A percentile compares a stretch with the other conserved stretches of the same genome.
phyloP scores from a whole-genome alignment of 2,329 filamentous ascomycete genomes.

The Xylaria arbuscula region DNA sequence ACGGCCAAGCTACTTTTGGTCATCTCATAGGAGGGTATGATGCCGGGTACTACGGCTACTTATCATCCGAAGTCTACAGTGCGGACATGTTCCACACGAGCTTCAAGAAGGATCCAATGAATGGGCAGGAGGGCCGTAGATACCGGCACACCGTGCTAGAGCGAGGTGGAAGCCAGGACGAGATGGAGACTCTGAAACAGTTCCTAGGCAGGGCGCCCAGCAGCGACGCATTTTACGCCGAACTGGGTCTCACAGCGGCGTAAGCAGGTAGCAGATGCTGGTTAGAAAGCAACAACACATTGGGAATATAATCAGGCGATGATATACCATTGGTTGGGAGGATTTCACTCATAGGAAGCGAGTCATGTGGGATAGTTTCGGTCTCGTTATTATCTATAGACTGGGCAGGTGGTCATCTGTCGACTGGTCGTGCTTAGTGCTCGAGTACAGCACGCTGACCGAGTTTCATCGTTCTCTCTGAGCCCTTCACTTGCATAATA shows the following conservation, averaged over 20 bases:
- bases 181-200: slow-evolving; percentile 82
- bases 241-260: slow-evolving; percentile 66
- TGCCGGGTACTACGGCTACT: slow-evolving; percentile 83
- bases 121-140: slow-evolving; percentile 75
- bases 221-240: slow-evolving; percentile 82
- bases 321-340: neutral
- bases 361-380: too few species aligned
- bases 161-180: slow-evolving; percentile 80
- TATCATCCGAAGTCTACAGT: slow-evolving; percentile 82
- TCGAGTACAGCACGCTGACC: too few species aligned
- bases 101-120: slow-evolving; percentile 83
- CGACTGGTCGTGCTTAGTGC: too few species aligned
- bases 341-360: too few species aligned
- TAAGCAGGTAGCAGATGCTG: slow-evolving; percentile 30
- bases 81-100: slow-evolving; percentile 87
- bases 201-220: slow-evolving; percentile 82
- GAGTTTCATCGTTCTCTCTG: too few species aligned
- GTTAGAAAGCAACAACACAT: slow-evolving; percentile 26
- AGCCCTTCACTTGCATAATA: too few species aligned
- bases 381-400: too few species aligned
- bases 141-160: slow-evolving; percentile 84
- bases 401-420: too few species aligned
- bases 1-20: slow-evolving; percentile 83
- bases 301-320: slow-evolving; percentile 13
- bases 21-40: slow-evolving; percentile 88